Base-by-base conservation (phyloP, 768 basidiomycete genomes). In the Terana coerulea region DNA sequence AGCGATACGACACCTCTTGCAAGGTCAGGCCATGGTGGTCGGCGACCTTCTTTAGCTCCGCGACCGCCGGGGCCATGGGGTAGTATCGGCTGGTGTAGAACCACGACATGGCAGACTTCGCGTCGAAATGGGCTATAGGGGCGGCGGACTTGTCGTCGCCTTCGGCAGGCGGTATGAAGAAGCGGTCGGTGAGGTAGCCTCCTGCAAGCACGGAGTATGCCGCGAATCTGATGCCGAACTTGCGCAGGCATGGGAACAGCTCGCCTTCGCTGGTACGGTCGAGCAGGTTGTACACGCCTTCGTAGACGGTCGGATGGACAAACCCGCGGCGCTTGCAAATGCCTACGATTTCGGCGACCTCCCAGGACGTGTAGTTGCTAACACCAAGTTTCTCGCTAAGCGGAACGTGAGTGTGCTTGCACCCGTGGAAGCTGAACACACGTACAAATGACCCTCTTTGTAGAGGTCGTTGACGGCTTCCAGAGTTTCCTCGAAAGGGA, bases 201-300 rank as follows among this genome's bases (percentile, higher is more conserved):
- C 80, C 81, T 1, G 73, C 80, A 48, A 84, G 67, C 39, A 80
- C 79, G 54, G 78, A 82, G 58, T 78, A 83, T 46, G 75, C 72
- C 37, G 80, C 79, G 61, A 75, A 73, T 25, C 64, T 62, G 55
- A 75, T 70, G 26, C 69, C 72, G 53, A 65, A 71, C 57, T 72
- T 69, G 21, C 72, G 62, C 14, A 76, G 60, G 59, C 71, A 73
- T 3, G 76, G 73, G 61, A 75, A 65, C 35, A 74, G 63, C 59
- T 74, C 73, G 1, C 62, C 61, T 63, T 76, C 73, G 11, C 66
- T 65, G 5, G 54, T 58, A 73, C 69, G 0, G 73, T 75, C 0
- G 78, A 37, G 77, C 59, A 68, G 67, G 54, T 80, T 68, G 68
- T 70, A 78, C 69, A 73, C 70, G 17, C 69, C 80, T 64, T 79